Conservation (phyloP, 1,139 yeast species). For the Nakaseomyces glabratus region DNA sequence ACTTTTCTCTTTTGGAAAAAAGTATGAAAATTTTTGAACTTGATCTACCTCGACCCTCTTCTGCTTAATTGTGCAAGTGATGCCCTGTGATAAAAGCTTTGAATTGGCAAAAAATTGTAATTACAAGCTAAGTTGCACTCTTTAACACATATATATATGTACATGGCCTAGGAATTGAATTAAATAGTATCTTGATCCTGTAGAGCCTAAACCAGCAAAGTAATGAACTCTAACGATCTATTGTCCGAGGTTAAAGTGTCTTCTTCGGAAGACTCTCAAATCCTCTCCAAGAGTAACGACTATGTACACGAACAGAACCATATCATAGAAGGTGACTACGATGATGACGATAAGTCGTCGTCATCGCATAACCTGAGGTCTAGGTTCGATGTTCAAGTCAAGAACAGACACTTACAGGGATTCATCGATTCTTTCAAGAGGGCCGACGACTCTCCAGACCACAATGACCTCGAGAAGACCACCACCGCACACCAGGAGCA, state of each 20-base stretch:
- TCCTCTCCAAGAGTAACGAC: conserved; percentile 1
- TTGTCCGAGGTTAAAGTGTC: not conserved
- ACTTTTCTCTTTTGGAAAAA: too few relatives aligned
- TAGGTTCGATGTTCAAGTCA: too few relatives aligned
- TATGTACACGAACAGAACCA: conserved; percentile 3
- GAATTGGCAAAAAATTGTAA: not conserved
- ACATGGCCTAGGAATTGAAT: too few relatives aligned
- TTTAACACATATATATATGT: too few relatives aligned
- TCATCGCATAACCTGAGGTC: not conserved
- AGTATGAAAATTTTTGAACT: too few relatives aligned
- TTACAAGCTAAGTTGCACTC: not conserved
- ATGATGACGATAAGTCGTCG: too few relatives aligned
- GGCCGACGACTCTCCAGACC: conserved; percentile 8
- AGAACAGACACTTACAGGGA: conserved; percentile 11
- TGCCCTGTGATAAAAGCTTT: not conserved
- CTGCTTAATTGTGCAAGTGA: not conserved
- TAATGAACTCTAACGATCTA: not conserved
- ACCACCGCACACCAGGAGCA: conserved; percentile 18
- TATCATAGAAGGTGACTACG: conserved; percentile 2
- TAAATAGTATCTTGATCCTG: too few relatives aligned
- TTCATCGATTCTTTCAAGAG: conserved; percentile 23
- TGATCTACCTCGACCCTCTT: too few relatives aligned
- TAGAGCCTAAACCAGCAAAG: not conserved
- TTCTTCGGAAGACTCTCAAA: conserved; percentile 1
- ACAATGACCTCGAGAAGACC: conserved; percentile 12